These are phyloP conservation scores for Phanerodontia chrysosporium DNA, from an alignment of 768 basidiomycete genomes.

Conservation along the genomic window DNA sequence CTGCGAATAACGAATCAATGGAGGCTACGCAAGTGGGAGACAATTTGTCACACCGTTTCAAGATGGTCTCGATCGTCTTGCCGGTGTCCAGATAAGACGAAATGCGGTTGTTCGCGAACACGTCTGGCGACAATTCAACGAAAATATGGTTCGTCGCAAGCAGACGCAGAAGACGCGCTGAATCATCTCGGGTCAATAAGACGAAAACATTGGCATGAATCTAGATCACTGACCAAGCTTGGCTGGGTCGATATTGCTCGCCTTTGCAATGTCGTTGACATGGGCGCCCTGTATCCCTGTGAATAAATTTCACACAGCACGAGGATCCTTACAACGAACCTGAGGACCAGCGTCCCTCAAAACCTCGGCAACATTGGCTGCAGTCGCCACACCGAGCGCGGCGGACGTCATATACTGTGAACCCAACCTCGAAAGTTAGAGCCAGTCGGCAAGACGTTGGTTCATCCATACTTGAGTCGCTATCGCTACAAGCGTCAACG, in stretches of 20 bases:
- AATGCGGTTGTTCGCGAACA: slow-evolving; percentile 26
- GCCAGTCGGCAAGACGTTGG: not conserved
- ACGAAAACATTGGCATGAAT: not conserved
- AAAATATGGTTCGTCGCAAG: slow-evolving; percentile 29
- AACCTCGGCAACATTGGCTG: not conserved
- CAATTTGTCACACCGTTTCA: not conserved
- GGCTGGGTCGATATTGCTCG: slow-evolving; percentile 16
- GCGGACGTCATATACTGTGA: not conserved
- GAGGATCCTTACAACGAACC: not conserved
- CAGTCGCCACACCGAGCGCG: slow-evolving; percentile 1
- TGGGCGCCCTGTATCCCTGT: slow-evolving; percentile 5
- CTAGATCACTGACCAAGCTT: slow-evolving; percentile 23
- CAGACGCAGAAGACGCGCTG: slow-evolving; percentile 28
- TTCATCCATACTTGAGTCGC: too few species aligned
- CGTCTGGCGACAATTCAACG: slow-evolving; percentile 26
- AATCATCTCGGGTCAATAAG: not conserved
- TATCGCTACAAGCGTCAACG: slow-evolving; percentile 14
- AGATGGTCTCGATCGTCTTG: slow-evolving; percentile 14
- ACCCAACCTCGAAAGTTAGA: not conserved
- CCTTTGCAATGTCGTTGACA: slow-evolving; percentile 26
- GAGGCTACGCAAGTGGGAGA: not conserved
- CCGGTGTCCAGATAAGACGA: slow-evolving; percentile 16
- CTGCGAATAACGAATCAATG: not conserved
- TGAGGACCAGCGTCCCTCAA: slow-evolving; percentile 6
- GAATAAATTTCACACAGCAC: not conserved